Evolutionary conservation across 768 basidiomycete species (phyloP).

Genomic region (Boletus reticuloceps): DNA sequence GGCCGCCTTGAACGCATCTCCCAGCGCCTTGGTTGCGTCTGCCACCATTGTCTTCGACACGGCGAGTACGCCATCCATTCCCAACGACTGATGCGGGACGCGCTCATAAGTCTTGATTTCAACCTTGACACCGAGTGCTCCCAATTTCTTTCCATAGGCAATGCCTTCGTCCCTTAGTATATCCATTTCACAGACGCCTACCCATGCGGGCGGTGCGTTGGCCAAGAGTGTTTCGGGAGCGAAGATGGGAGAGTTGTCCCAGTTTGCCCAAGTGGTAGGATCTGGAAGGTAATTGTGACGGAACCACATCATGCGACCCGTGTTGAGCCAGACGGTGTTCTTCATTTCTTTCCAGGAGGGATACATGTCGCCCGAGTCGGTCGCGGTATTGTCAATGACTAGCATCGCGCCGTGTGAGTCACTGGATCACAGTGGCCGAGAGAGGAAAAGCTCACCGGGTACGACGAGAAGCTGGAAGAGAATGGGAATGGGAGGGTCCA

Average conservation of each 20-base stretch:
- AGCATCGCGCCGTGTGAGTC: background rate
- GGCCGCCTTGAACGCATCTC: conserved; percentile 14
- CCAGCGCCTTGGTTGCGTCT: conserved; percentile 21
- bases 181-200: conserved; percentile 63
- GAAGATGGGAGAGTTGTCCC: conserved; percentile 71
- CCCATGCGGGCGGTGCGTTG: conserved; percentile 56
- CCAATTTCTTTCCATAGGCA: conserved; percentile 58
- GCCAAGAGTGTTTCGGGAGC: conserved; percentile 54
- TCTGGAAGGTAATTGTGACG: conserved; percentile 64
- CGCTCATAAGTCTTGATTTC: conserved; percentile 56
- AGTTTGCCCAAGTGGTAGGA: conserved; percentile 53
- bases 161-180: conserved; percentile 67
- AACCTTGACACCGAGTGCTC: conserved; percentile 48
- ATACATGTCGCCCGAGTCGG: conserved; percentile 34
- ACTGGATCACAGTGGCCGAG: background rate
- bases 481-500: conserved; percentile 50
- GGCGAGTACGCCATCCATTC: conserved; percentile 54
- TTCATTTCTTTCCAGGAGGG: conserved; percentile 56
- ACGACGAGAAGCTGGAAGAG: conserved; percentile 68
- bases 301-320: conserved; percentile 72
- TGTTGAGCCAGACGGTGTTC: conserved; percentile 57
- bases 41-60: conserved; percentile 14
- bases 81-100: conserved; percentile 65
- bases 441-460: conserved; percentile 35
- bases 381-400: conserved; percentile 69